Evolutionary conservation across 352 stramenopile genomes (phyloP).

Genomic region (Peronospora farinosa): DNA sequence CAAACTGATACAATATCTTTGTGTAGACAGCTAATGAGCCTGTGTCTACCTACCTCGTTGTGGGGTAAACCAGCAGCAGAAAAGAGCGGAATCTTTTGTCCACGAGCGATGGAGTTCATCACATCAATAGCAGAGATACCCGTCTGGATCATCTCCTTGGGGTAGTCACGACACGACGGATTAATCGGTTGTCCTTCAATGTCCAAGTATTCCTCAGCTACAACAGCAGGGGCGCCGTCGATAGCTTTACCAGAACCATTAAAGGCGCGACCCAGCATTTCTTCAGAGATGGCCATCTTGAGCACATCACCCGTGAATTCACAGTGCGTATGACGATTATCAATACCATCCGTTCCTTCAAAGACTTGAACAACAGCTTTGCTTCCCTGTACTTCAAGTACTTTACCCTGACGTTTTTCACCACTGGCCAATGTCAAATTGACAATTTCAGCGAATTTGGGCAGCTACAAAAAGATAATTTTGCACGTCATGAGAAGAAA

Average conservation of each 20-base stretch:
- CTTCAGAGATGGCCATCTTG: conserved; percentile 98
- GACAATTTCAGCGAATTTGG: conserved; percentile 99
- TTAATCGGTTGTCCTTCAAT: conserved; percentile 99
- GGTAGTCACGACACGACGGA: conserved; percentile 97
- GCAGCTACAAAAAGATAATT: conserved; percentile 52
- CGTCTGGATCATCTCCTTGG: conserved; percentile 99
- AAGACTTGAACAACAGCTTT: conserved; percentile 96
- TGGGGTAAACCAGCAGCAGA: conserved; percentile 97
- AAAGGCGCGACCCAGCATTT: conserved; percentile 97
- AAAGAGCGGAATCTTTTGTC: conserved; percentile 99
- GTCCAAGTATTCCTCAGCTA: conserved; percentile 98
- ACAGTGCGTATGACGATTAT: conserved; percentile 97
- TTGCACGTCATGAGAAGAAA: neutral
- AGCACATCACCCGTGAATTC: conserved; percentile 99
- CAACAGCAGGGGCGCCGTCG: conserved; percentile 93
- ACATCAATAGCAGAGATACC: conserved; percentile 99
- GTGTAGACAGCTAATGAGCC: neutral
- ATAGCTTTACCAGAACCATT: conserved; percentile 98
- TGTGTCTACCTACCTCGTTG: conserved; percentile 82
- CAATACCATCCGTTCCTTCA: conserved; percentile 97
- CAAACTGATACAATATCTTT: conserved; percentile 7
- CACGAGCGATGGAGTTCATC: conserved; percentile 99
- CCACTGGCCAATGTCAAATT: conserved; percentile 96
- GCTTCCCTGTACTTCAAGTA: conserved; percentile 96
- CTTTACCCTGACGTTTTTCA: conserved; percentile 88